A percentile compares a stretch with the other conserved stretches of the same genome.
These are phyloP conservation scores for Mesotaenium endlicherianum DNA, from an alignment of 139 green algal species.

Conservation along the genomic window DNA sequence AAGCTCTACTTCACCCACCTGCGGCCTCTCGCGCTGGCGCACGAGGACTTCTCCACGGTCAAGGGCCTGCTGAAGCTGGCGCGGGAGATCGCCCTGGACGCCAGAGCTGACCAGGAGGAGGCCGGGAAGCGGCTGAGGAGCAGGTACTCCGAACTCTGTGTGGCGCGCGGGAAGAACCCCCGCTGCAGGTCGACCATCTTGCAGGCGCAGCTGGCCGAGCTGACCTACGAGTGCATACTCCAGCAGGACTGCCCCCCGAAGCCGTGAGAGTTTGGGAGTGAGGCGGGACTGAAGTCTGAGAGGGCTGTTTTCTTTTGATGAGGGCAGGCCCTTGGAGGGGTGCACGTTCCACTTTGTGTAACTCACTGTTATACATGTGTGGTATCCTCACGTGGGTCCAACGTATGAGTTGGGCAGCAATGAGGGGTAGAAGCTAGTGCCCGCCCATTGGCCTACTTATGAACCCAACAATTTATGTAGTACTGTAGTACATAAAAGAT, in stretches of 20 bases:
- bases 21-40: not conserved
- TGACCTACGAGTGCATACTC: not conserved
- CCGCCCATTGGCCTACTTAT: no score
- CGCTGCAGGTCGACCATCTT: not conserved
- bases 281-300: no score
- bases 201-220: not conserved
- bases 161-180: not conserved
- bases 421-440: no score
- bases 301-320: no score
- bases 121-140: not conserved
- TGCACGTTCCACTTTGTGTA: no score
- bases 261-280: no score
- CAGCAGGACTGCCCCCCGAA: not conserved
- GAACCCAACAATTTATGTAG: no score
- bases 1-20: not conserved
- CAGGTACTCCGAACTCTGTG: not conserved
- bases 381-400: no score
- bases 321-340: no score
- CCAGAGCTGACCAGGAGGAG: not conserved
- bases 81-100: not conserved
- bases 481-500: no score
- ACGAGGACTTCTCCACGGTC: not conserved
- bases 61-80: not conserved
- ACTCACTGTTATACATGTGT: no score
- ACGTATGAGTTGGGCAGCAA: no score